Conservation (phyloP, 1,284 basidiomycete genomes). For the Bjerkandera adusta region DNA sequence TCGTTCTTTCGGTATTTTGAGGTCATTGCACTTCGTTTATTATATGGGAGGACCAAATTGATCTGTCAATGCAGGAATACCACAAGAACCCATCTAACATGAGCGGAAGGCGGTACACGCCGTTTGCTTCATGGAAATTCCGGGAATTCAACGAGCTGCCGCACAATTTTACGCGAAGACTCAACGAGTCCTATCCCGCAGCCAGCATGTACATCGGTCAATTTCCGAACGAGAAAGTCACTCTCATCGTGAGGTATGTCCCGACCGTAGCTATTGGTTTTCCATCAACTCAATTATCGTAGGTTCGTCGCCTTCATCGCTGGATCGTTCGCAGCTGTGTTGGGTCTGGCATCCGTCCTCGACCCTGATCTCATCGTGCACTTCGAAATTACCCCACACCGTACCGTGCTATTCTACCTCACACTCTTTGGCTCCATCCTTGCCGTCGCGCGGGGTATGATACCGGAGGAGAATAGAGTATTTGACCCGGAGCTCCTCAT, state of each 20-base stretch:
- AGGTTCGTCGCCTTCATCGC: constrained; percentile 96
- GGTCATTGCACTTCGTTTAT: constrained; percentile 41
- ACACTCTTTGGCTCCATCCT: constrained; percentile 86
- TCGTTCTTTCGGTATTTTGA: constrained; percentile 99
- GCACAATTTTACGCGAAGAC: constrained; percentile 84
- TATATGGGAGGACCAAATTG: neutral
- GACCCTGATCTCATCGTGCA: constrained; percentile 92
- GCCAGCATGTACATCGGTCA: constrained; percentile 97
- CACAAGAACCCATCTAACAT: constrained; percentile 97
- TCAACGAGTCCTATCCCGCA: constrained; percentile 85
- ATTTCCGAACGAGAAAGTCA: constrained; percentile 93
- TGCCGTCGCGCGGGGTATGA: constrained; percentile 91
- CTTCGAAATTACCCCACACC: constrained; percentile 92
- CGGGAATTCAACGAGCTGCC: constrained; percentile 98
- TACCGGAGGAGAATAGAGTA: constrained; percentile 90
- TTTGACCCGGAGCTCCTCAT: constrained; percentile 94
- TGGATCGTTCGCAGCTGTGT: constrained; percentile 94
- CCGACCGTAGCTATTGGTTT: neutral
- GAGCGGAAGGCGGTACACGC: constrained; percentile 89
- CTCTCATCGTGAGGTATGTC: constrained; percentile 81
- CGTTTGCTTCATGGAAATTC: constrained; percentile 97
- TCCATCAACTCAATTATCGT: neutral
- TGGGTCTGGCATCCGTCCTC: constrained; percentile 86
- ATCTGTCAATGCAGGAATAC: constrained; percentile 72
- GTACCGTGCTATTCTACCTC: constrained; percentile 93